phyloP scores from a whole-genome alignment of 176 grass and related monocot genomes.

The Phragmites australis region DNA sequence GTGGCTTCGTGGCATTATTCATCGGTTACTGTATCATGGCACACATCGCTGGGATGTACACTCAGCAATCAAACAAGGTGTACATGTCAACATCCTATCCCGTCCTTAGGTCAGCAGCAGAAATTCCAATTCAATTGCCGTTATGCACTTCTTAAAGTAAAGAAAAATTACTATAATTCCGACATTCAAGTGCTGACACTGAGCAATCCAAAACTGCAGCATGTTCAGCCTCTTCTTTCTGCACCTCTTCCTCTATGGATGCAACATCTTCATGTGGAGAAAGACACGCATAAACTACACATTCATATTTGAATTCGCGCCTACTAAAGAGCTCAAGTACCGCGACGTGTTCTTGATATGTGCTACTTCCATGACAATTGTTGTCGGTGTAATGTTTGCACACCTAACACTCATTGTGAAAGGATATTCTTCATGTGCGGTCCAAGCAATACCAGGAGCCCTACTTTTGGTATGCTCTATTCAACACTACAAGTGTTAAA shows the following conservation, averaged over 20 bases:
- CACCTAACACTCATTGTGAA: constrained; percentile 66
- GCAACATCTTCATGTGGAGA: constrained; percentile 98
- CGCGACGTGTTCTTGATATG: constrained; percentile 82
- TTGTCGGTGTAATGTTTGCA: constrained; percentile 84
- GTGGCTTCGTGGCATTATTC: constrained; percentile 75
- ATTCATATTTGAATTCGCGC: constrained; percentile 94
- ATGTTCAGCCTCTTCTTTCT: constrained; percentile 97
- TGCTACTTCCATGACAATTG: constrained; percentile 67
- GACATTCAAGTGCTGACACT: constrained; percentile 34
- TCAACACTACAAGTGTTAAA: constrained; percentile 19
- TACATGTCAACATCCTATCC: constrained; percentile 99
- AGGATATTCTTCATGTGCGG: constrained; percentile 66
- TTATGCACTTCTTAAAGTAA: constrained; percentile 2
- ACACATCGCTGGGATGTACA: constrained; percentile 84
- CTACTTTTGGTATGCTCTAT: constrained; percentile 73
- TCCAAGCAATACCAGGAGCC: constrained; percentile 89
- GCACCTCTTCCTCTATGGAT: constrained; percentile 94
- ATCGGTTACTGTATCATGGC: constrained; percentile 93
- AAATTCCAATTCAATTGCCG: constrained; percentile 30
- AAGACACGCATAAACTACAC: constrained; percentile 89
- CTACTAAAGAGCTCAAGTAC: constrained; percentile 87
- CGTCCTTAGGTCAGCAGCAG: constrained; percentile 69
- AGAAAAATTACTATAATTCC: background rate
- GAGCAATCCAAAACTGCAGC: constrained; percentile 52
- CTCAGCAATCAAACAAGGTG: constrained; percentile 67